phyloP scores from a whole-genome alignment of 2,329 filamentous ascomycete species.

The Nigrograna mackinnonii region DNA sequence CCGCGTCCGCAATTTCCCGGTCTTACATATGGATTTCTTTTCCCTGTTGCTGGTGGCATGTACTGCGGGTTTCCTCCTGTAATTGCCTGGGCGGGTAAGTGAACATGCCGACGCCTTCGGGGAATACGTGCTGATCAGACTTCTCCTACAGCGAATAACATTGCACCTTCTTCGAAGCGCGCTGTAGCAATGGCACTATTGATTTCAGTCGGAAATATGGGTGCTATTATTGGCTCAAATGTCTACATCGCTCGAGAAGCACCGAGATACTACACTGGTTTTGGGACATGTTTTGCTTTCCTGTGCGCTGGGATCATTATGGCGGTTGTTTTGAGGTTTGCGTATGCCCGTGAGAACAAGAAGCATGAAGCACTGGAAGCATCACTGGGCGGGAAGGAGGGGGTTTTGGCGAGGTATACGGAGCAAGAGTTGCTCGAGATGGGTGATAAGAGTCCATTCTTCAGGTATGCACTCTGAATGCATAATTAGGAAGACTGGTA shows the following conservation, averaged over 20 bases:
- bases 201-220: constrained; percentile 12
- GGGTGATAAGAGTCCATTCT: constrained; percentile 39
- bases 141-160: constrained; percentile 4
- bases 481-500: too few relatives aligned
- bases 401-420: constrained; percentile 27
- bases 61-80: not conserved
- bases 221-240: constrained; percentile 18
- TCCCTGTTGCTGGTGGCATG: not conserved
- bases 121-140: too few relatives aligned
- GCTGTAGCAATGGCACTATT: constrained; percentile 14
- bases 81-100: too few relatives aligned
- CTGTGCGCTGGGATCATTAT: constrained; percentile 15
- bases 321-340: not conserved
- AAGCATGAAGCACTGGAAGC: not conserved
- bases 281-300: constrained; percentile 10
- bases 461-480: constrained; percentile 25
- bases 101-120: too few relatives aligned
- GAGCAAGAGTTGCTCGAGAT: constrained; percentile 34
- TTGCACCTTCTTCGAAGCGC: constrained; percentile 13
- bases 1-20: not conserved
- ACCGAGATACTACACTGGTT: constrained; percentile 27
- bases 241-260: constrained; percentile 28
- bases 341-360: not conserved
- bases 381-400: constrained; percentile 20
- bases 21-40: not conserved